phyloP scores from a whole-genome alignment of 352 stramenopile genomes.

The Globisporangium lucens region DNA sequence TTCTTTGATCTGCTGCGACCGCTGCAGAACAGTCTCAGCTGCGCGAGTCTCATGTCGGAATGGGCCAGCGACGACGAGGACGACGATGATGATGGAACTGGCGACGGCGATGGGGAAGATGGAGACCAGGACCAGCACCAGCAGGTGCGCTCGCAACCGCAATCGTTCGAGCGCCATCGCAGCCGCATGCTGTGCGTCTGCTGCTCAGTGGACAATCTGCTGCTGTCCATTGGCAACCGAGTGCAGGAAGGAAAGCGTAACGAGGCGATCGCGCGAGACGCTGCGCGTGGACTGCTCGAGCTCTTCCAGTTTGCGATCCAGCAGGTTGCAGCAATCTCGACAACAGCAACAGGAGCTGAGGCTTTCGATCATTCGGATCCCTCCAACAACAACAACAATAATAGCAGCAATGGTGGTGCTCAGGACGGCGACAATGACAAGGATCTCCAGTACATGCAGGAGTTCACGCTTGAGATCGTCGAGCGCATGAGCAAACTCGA shows the following conservation, averaged over 20 bases:
- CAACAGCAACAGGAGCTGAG: not conserved
- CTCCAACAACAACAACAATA: not conserved
- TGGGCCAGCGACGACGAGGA: slow-evolving; percentile 41
- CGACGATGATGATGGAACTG: slow-evolving; percentile 10
- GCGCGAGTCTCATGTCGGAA: slow-evolving; percentile 28
- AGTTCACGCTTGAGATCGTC: slow-evolving; percentile 38
- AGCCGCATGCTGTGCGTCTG: slow-evolving; percentile 64
- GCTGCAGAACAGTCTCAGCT: slow-evolving; percentile 57
- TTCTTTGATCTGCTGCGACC: slow-evolving; percentile 57
- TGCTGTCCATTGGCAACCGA: slow-evolving; percentile 47
- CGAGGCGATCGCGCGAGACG: slow-evolving; percentile 38
- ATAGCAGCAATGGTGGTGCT: not conserved
- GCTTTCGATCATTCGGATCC: not conserved
- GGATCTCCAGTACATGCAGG: slow-evolving; percentile 41
- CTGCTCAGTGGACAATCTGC: slow-evolving; percentile 64
- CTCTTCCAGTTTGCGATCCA: slow-evolving; percentile 47
- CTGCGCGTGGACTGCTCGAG: slow-evolving; percentile 39
- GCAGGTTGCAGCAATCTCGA: slow-evolving; percentile 29
- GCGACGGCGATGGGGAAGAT: not conserved
- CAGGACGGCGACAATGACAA: slow-evolving; percentile 9
- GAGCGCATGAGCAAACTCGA: slow-evolving; percentile 39
- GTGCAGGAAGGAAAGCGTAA: slow-evolving; percentile 50
- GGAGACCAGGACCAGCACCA: slow-evolving; percentile 3
- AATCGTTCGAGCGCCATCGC: slow-evolving; percentile 38
- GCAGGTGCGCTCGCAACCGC: slow-evolving; percentile 18